Evolutionary conservation across 73 alveolate genomes (phyloP), one percentile per base, ranked within the genome.

Genomic region (Paramecium biaurelia): DNA sequence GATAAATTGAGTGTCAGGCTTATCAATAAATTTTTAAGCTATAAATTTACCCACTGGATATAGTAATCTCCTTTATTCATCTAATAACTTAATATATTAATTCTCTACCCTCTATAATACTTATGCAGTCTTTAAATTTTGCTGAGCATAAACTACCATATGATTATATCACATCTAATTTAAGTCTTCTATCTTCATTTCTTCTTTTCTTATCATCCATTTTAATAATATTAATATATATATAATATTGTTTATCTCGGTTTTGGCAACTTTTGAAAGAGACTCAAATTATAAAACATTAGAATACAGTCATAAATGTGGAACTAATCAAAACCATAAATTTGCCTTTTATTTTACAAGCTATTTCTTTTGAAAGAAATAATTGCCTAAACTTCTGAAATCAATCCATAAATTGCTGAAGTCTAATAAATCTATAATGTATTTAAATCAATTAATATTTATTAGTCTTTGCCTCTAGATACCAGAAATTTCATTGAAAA

Each of bases 11-110:
- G 84, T 89, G 26, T 89, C 94, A 5, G 72, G 53, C 21, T 89
- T 89, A 70, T 89, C 94, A 70, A 70, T 76, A 57, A 58, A 26
- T 82, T 89, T 89, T 21, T 58, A 45, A 21, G 94, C 94, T 70
- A 89, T 89, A 89, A 70, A 89, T 45, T 89, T 89, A 70, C 94
- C 94, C 28, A 89, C 92, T 18, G 94, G 94, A 43, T 70, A 89
- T 6, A 89, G 53, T 42, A 89, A 89, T 30, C 84, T 89, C 14
- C 87, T 82, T 45, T 68, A 63, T 21, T 89, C 94, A 58, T 42
- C 84, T 89, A 37, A 21, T 38, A 49, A 53, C 2, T 53, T 43
- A 28, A 70, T 41, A 26, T 20, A 26, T 70, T 35, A 2, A 53
- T 21, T 53, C 9, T 53, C n/a, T 68, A 67, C 76, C 85, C 14